Evolutionary conservation across 2,329 filamentous ascomycete species (phyloP), one percentile per base, ranked within the genome.

Genomic region (Pyrenophora teres): DNA sequence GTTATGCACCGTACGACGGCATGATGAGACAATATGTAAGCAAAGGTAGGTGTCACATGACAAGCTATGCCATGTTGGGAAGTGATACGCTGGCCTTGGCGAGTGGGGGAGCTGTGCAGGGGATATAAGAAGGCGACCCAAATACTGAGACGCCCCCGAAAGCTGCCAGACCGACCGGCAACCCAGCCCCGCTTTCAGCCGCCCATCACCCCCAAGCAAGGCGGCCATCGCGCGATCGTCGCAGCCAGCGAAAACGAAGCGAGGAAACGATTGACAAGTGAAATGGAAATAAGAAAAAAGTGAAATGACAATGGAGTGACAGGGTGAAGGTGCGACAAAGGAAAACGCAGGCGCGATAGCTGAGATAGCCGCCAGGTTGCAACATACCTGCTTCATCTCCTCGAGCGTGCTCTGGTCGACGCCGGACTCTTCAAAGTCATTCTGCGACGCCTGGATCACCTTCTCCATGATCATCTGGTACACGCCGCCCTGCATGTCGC

Each of bases 391-490:
- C 76, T 87, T 87, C 81, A 99, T 80, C 74, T 96, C 90, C 63
- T 93, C 86, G 68, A 99, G 79, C 44, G 93, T 93, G 64, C 84
- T 81, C 74, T 93, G 88, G 67, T 96, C 91, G 60, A 97, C 88
- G 67, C 94, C 94, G 65, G 88, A 91, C 78, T 99, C 94, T 75
- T 99, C 94, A 73, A 99, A 97, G 77, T 97, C 94, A 70, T 93
- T 89, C 70, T 90, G 85, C 69, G 93, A 97, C 63, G 73, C 71
- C 42, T 67, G 62, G 53, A 79, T 72, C 54, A 80, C 78, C 67
- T 89, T 88, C 65, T 93, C 88, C 76, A 97, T 90, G 72, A 99
- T 92, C 78, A 94, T 90, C 75, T 87, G 81, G 76, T 97, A 99
- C 69, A 97, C 87, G 62, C 79, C 78, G 68, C 94, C 94, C 79